Evolutionary conservation across 192 early-diverging fungal species (phyloP).

Genomic region (Jimgerdemannia flammicorona): DNA sequence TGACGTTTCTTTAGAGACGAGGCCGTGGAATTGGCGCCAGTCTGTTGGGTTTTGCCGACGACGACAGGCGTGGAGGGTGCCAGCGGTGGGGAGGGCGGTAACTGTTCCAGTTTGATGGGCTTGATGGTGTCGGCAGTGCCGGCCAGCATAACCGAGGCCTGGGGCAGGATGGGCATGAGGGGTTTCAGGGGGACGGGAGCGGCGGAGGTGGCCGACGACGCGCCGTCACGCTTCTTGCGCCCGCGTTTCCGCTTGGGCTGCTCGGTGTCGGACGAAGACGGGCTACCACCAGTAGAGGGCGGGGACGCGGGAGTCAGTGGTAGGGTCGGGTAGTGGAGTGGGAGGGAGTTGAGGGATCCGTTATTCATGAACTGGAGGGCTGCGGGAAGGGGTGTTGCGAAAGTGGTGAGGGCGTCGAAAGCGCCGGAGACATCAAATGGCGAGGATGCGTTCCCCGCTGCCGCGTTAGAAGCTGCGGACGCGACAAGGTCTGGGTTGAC

Average conservation of each 20-base stretch:
- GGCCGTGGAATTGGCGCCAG: slow-evolving; percentile 9
- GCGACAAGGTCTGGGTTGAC: neutral
- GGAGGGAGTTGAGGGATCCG: neutral
- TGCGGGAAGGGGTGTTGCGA: neutral
- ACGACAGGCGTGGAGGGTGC: slow-evolving; percentile 8
- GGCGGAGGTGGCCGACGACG: neutral
- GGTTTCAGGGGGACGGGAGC: slow-evolving; percentile 25
- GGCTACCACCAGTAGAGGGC: neutral
- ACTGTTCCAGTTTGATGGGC: slow-evolving; percentile 29
- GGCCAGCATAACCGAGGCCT: slow-evolving; percentile 19
- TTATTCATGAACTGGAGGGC: neutral
- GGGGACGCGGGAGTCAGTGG: neutral
- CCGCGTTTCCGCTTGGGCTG: slow-evolving; percentile 27
- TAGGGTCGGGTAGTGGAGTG: neutral
- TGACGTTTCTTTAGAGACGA: slow-evolving; percentile 21
- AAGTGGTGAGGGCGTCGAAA: neutral
- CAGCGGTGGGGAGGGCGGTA: slow-evolving; percentile 23
- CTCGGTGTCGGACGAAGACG: slow-evolving; percentile 18
- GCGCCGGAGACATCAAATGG: neutral
- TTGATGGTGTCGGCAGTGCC: slow-evolving; percentile 18
- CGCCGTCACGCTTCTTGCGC: slow-evolving; percentile 18
- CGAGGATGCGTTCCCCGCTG: neutral
- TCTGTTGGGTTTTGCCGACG: neutral
- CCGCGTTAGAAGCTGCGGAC: neutral
- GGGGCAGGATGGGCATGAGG: slow-evolving; percentile 3